phyloP scores from a whole-genome alignment of 768 basidiomycete species.

The Agrocybe praecox region DNA sequence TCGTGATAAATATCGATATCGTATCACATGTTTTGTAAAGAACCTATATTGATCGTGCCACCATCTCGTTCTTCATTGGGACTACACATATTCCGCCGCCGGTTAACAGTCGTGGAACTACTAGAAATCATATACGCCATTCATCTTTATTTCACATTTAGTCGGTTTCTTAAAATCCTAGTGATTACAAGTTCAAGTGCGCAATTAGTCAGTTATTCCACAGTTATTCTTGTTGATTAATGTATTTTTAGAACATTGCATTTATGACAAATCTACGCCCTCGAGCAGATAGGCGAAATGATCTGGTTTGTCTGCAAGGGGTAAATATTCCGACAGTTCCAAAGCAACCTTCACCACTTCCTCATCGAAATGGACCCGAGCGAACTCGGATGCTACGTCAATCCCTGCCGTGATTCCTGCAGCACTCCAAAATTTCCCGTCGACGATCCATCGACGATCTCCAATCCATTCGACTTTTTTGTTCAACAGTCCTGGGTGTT shows the following conservation, averaged over 20 bases:
- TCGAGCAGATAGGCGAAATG: slow-evolving; percentile 23
- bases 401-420: slow-evolving; percentile 27
- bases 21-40: no score
- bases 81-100: no score
- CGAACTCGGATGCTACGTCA: slow-evolving; percentile 29
- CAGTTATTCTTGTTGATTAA: no score
- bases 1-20: no score
- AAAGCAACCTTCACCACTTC: slow-evolving; percentile 20
- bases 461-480: slow-evolving; percentile 29
- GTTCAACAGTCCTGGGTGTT: slow-evolving; percentile 15
- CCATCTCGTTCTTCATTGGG: no score
- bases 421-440: slow-evolving; percentile 29
- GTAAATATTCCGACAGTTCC: slow-evolving; percentile 22
- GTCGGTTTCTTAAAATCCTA: no score
- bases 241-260: background rate
- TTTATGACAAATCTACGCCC: slow-evolving; percentile 17
- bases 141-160: no score
- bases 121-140: no score
- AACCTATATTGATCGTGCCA: no score
- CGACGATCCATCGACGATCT: slow-evolving; percentile 27
- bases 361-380: slow-evolving; percentile 22
- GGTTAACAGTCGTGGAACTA: no score
- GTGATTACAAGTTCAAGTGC: no score
- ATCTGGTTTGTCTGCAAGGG: slow-evolving; percentile 28
- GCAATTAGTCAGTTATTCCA: no score